Evolutionary conservation across 192 early-diverging fungal genomes (phyloP), one percentile per base, ranked within the genome.

Genomic region (Linnemannia elongata): DNA sequence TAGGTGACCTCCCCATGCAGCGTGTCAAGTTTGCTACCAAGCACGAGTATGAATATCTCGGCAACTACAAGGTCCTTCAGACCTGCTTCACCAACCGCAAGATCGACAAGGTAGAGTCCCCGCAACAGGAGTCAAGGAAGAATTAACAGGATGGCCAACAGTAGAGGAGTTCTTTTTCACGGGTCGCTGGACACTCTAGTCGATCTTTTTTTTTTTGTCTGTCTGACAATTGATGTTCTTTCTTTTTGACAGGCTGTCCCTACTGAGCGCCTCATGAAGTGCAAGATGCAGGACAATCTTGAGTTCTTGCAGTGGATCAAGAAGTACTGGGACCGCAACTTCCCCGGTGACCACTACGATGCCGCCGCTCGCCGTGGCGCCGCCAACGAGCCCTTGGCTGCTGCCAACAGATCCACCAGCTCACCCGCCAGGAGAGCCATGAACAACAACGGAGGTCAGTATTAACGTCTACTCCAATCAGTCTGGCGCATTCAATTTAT

Each of bases 281-380:
- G 97, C 91, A 97, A 96, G 75, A 97, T 99, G 86, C 98, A 99
- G 92, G 98, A 99, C 90, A 99, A 99, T 88, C 93, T 99, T 74
- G 98, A 99, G 93, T 98, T 99, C 85, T 85, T 99, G 86, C 98
- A 99, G 82, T 99, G 97, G 97, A 77, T 97, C 78, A 98, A 97
- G 81, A 94, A 94, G 78, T 97, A 92, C 89, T 98, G 97, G 98
- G 97, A 99, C 85, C 90, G 91, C 38, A 95, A 97, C 87, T 96
- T 91, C 87, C 94, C 96, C 33, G 95, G 95, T n/a, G 94, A 94
- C 27, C 80, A 80, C 27, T 99, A 98, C 88, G 96, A 99, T 87
- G 96, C 97, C 15, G 79, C 92, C 8, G 93, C 89, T 24, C 91
- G 98, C 44, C 92, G 97, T 66, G 74, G 92, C 73, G 44, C 89